Conservation (phyloP, 2,329 filamentous ascomycete genomes). For the Domatiomyces catenatus region DNA sequence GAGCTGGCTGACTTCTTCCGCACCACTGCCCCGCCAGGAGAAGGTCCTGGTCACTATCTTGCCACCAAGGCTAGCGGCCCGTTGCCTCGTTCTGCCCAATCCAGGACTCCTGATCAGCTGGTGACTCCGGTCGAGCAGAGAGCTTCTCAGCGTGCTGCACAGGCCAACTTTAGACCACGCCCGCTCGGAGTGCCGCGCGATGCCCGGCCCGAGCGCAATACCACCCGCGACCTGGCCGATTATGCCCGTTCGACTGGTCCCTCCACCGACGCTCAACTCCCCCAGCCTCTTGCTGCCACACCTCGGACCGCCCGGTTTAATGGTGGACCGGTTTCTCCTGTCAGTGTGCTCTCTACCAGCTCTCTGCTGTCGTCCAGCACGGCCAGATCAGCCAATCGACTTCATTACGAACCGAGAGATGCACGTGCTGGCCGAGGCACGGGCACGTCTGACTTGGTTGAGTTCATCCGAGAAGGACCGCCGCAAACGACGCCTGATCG, state of each 20-base stretch:
- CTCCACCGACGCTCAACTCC: conserved; percentile 25
- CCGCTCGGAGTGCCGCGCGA: conserved; percentile 46
- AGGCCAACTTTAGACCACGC: conserved; percentile 10
- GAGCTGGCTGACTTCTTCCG: conserved; percentile 27
- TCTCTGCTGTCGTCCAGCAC: background rate
- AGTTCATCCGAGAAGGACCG: conserved; percentile 84
- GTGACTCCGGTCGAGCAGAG: background rate
- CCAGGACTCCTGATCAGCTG: conserved; percentile 9
- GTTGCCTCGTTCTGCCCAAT: conserved; percentile 6
- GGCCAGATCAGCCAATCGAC: conserved; percentile 15
- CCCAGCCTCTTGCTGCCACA: conserved; percentile 7
- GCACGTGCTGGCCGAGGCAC: conserved; percentile 46
- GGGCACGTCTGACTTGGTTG: conserved; percentile 74
- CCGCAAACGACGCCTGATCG: conserved; percentile 42
- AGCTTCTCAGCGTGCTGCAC: conserved; percentile 1
- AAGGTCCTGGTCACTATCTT: conserved; percentile 3
- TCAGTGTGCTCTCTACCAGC: background rate
- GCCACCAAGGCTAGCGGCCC: conserved; percentile 1
- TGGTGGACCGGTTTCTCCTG: background rate
- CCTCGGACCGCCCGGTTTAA: conserved; percentile 1
- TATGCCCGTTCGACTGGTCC: conserved; percentile 81
- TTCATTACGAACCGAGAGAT: conserved; percentile 55
- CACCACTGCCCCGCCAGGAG: conserved; percentile 22
- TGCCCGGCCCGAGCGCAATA: conserved; percentile 46
- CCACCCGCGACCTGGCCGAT: conserved; percentile 69